These are phyloP conservation scores for Pseudozyma sp. DNA, from an alignment of 1,284 basidiomycete species.

Conservation along the genomic window DNA sequence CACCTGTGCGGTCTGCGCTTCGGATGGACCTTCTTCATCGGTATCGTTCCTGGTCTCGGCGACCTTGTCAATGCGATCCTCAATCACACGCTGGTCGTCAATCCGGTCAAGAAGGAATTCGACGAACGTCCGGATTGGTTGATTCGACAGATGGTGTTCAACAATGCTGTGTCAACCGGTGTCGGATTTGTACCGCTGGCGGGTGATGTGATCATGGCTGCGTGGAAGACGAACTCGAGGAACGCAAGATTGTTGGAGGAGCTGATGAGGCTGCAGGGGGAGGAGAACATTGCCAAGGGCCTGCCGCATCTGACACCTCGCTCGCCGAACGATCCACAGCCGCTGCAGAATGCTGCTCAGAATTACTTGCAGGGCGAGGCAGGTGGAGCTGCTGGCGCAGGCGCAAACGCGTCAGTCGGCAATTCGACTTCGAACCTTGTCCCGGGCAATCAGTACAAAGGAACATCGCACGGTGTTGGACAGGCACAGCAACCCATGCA, in stretches of 20 bases:
- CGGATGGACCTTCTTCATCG: conserved; percentile 77
- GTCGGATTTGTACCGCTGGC: conserved; percentile 82
- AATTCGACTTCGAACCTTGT: conserved; percentile 31
- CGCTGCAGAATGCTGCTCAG: conserved; percentile 28
- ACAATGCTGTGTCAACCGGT: conserved; percentile 79
- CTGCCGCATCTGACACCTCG: conserved; percentile 51
- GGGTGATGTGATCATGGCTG: conserved; percentile 80
- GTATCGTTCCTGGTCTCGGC: conserved; percentile 80
- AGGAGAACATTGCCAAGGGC: conserved; percentile 57
- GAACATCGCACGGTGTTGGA: conserved; percentile 1
- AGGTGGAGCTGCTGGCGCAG: neutral
- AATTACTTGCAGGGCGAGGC: conserved; percentile 17
- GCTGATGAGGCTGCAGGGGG: conserved; percentile 50
- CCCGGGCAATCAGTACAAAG: conserved; percentile 16
- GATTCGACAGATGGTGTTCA: conserved; percentile 74
- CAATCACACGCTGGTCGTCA: conserved; percentile 82
- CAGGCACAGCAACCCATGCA: conserved; percentile 27
- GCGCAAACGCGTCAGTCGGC: conserved; percentile 11
- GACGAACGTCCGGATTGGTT: conserved; percentile 71
- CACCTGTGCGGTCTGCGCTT: conserved; percentile 83
- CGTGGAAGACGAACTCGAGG: conserved; percentile 88
- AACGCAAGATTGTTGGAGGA: conserved; percentile 74
- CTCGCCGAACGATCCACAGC: conserved; percentile 24
- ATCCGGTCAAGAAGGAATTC: conserved; percentile 78
- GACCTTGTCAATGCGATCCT: conserved; percentile 76